Base-by-base conservation (phyloP, 257 asterid species). In the Fraxinus excelsior region DNA sequence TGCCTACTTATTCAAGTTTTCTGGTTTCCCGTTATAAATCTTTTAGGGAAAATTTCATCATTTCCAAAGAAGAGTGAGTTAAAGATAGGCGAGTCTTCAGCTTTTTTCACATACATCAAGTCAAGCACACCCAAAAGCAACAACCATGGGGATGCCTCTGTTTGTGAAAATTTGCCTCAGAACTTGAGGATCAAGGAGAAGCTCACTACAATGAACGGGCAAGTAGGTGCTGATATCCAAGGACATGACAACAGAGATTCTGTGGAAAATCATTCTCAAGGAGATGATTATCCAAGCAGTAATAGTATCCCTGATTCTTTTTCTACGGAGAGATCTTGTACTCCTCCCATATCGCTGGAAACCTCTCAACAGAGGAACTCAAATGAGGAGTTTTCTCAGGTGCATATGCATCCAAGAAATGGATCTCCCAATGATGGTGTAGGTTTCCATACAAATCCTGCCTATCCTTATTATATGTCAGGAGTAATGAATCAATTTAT, bases 31-130 rank as follows among this genome's bases (percentile, higher is more conserved):
- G 34, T 56, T 40, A 25, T 31, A 76, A 75, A 32, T 74, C 9
- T 68, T 68, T 53, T 89, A 96, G 99, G 93, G 74, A 85, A 85
- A 82, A 44, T 81, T 44, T 79, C 84, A 51, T 79, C 90, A 64
- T 88, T 88, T 82, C 88, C 86, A 73, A 89, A 81, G 90, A 93
- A 86, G 88, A 89, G 87, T 64, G 89, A 86, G 78, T 80, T 96
- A 77, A 93, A 83, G 89, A 93, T 96, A 56, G 99, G 98, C 5
- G 97, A 84, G 58, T 91, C 97, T 71, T 96, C 99, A 2, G 99
- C 99, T 28, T 96, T 96, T 83, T 96, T 93, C 87, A 89, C 96
- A 37, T 96, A 96, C 46, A 93, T 96, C 82, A 96, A 93, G 84
- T 86, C 96, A 75, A 83, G 74, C 88, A 71, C 83, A 14, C 88